These are phyloP conservation scores for Emiliania huxleyi DNA, from an alignment of 78 protist genomes.

Conservation along the genomic window DNA sequence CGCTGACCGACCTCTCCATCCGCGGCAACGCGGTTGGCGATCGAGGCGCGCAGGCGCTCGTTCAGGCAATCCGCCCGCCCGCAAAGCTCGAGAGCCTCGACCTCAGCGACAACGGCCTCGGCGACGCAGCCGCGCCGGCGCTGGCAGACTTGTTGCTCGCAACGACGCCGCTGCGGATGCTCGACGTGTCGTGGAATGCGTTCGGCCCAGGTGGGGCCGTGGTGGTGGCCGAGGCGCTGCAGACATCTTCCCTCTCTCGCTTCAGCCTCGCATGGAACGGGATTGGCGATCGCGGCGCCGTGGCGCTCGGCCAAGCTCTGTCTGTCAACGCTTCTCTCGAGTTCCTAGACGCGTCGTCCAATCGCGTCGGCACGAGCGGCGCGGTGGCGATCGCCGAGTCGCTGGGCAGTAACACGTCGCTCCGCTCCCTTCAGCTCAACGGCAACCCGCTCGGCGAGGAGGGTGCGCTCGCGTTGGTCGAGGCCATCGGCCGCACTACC, in stretches of 20 bases:
- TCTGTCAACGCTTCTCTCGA: not conserved
- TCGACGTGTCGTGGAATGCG: not conserved
- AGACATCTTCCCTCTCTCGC: not conserved
- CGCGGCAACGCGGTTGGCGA: no score
- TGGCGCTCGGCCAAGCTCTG: not conserved
- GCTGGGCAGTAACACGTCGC: not conserved
- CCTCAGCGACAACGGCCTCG: no score
- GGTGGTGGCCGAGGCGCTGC: not conserved
- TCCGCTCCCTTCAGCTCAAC: conserved; percentile 14
- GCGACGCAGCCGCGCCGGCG: no score
- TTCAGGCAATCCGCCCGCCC: no score
- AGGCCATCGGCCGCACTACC: not conserved
- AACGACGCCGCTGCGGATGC: no score
- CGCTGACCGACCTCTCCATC: no score
- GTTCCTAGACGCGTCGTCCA: not conserved
- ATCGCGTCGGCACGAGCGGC: not conserved
- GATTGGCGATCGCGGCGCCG: not conserved
- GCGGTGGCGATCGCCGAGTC: not conserved
- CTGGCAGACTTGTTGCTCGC: no score
- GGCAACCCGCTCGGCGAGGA: not conserved
- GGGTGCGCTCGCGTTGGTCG: not conserved
- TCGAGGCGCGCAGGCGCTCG: no score
- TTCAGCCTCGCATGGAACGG: conserved; percentile 18
- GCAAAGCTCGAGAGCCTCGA: no score
- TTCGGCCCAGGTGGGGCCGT: not conserved